Base-by-base conservation (phyloP, 2,329 filamentous ascomycete genomes). In the Bipolaris bicolor region DNA sequence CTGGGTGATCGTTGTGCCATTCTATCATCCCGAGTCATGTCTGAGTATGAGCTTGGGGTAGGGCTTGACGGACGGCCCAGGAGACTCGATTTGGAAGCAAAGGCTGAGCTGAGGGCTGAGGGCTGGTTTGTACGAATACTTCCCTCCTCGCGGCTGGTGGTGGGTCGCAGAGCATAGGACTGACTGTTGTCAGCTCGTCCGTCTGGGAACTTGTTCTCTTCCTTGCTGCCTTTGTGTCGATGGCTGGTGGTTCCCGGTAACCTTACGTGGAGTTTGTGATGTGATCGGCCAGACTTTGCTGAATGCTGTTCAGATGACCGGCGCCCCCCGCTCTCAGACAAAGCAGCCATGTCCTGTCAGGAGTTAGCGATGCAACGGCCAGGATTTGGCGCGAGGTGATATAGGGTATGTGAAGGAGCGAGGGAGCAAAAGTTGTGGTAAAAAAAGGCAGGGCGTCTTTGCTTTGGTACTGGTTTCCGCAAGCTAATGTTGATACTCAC, bases 71-170 rank as follows among this genome's bases (percentile, higher is more conserved):
- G 88, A 63, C 92, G 88, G 64, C 79, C 84, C 73, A 82, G 77
- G 34, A 84, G 75, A 20, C 76, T 80, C 6, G 78, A 78, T 13
- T 78, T 77, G 29, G 83, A 84, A 45, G 77, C 80, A 69, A 84
- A 80, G 11, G 82, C 80, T 15, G 82, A 82, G 57, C 73, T 76
- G 59, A 80, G 73, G 13, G 77, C 71, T 2, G 77, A 79, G 11
- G 78, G 77, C 84, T 62, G 70, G 33, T 67, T 62, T 51, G 66
- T 64, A 31, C 78, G 56, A 76, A 80, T 26, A 66, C 80, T 78
- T 15, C 89, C 88, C 58, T 94, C 90, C 72, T 96, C 91, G 67
- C 90, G 85, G 73, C 89, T 93, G 54, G 87, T 83, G 11, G 86
- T 83, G n/a, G 91, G 90, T 58, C 90, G 85, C 66, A 90, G 76